phyloP scores from a whole-genome alignment of 345 rosid genomes.

The Gossypium arboreum region DNA sequence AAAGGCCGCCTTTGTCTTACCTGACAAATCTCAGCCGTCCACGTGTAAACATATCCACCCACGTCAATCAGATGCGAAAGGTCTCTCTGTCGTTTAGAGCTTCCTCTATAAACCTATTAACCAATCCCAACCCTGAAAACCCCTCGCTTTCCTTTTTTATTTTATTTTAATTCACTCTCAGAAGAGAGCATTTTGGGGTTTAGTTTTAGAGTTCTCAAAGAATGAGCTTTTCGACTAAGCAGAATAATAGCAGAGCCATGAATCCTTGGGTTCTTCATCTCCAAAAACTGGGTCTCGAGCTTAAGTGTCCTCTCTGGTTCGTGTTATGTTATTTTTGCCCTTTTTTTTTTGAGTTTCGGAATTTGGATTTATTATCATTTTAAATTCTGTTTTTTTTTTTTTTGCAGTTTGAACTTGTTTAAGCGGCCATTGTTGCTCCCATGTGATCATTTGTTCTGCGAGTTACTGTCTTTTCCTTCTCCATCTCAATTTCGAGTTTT shows the following conservation, averaged over 20 bases:
- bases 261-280: constrained; percentile 79
- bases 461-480: constrained; percentile 29
- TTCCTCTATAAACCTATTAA: not conserved
- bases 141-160: not conserved
- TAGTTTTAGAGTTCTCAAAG: not conserved
- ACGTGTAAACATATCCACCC: not conserved
- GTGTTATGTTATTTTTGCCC: not conserved
- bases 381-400: not conserved
- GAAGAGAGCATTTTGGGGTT: too few relatives aligned
- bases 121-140: not conserved
- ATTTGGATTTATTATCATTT: not conserved
- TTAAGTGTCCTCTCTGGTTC: constrained; percentile 87
- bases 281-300: constrained; percentile 78
- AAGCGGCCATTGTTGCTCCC: constrained; percentile 63
- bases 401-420: constrained; percentile 58
- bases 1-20: not conserved
- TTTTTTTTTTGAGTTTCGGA: not conserved
- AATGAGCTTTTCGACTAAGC: constrained; percentile 39
- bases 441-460: constrained; percentile 80
- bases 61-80: not conserved
- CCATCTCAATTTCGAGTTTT: not conserved
- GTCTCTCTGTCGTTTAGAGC: not conserved
- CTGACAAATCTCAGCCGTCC: not conserved
- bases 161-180: too few relatives aligned
- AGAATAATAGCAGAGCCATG: constrained; percentile 24